Percentiles rank a stretch among this genome's conserved stretches.
Conservation (phyloP, 2,329 filamentous ascomycete genomes). For the Fusarium pseudograminearum region DNA sequence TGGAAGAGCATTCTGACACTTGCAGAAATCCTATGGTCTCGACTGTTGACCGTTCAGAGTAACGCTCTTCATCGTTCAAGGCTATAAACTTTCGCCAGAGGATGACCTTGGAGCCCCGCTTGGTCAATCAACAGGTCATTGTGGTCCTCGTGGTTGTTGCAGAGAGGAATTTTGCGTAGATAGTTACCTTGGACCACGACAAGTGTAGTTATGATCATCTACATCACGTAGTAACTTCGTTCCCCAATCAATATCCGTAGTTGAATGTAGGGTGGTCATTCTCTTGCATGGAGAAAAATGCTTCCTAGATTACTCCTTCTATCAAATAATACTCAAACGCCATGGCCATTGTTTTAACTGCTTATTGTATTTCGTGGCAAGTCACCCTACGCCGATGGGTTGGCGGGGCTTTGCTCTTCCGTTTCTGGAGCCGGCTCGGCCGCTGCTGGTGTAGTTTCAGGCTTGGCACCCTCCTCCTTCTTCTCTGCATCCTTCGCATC, state of each 20-base stretch:
- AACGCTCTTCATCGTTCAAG: constrained; percentile 26
- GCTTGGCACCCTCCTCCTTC: constrained; percentile 25
- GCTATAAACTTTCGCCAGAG: constrained; percentile 26
- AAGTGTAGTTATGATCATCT: constrained; percentile 4
- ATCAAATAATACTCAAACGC: constrained; percentile 32
- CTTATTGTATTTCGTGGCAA: constrained; percentile 30
- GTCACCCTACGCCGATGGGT: constrained; percentile 22
- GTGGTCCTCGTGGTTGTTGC: constrained; percentile 14
- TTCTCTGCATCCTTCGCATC: constrained; percentile 32
- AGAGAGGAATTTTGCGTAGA: constrained; percentile 26
- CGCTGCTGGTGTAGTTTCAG: constrained; percentile 25
- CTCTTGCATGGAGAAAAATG: constrained; percentile 3
- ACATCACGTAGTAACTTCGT: constrained; percentile 26
- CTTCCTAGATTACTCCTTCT: constrained; percentile 22
- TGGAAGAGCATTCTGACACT: constrained; percentile 11
- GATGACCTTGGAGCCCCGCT: constrained; percentile 14
- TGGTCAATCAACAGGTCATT: constrained; percentile 21
- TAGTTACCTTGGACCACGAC: constrained; percentile 20
- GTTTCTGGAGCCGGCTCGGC: constrained; percentile 21
- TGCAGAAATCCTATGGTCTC: background rate
- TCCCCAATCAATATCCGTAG: background rate
- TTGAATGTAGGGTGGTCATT: constrained; percentile 7
- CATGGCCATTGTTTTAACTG: constrained; percentile 34
- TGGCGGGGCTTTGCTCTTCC: constrained; percentile 28
- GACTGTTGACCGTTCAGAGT: constrained; percentile 17